Evolutionary conservation across 441 rosid species (phyloP), one percentile per base, ranked within the genome.

Genomic region (Isatis lusitanica): DNA sequence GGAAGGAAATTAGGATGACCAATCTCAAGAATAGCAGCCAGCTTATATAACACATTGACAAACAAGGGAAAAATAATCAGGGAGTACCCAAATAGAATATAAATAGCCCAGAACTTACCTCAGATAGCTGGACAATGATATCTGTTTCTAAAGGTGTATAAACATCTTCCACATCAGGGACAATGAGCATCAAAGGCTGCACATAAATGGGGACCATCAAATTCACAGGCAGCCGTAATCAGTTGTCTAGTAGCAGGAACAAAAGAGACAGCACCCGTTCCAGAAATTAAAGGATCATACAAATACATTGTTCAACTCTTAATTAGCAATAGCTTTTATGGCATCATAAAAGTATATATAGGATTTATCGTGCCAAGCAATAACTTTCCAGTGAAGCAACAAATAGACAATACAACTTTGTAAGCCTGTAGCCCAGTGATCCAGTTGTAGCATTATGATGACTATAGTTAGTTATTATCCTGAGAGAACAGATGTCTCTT

Each of bases 121-220:
- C 97, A 55, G 95, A 85, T 77, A 86, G 82, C 21, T 83, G 93
- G 76, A 94, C 98, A 60, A 91, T 71, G 59, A 91, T 84, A 85
- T 90, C 98, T 66, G 92, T 85, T 78, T 90, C 85, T 39, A 92
- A 81, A 67, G 97, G 97, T 55, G 93, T 88, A 61, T 92, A 92
- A 44, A 92, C 97, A 83, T 92, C 97, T 86, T 88, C 85, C 61
- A 88, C 78, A 73, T 92, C 96, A 38, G 96, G 96, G 74, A 92
- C 94, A 66, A 92, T 86, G 44, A 92, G 91, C 97, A 92, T 92
- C 81, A 90, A 62, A 6, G 97, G 94, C 97, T 93, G 94, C 87
- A 83, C 62, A 77, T 47, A 68, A 57, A 67, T 5, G 30, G 44
- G 40, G 42, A 65, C 71, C 43, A 46, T 62, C 53, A 75, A 72